Base-by-base conservation (phyloP, 129 eudicot genomes). In the Logfia minima region DNA sequence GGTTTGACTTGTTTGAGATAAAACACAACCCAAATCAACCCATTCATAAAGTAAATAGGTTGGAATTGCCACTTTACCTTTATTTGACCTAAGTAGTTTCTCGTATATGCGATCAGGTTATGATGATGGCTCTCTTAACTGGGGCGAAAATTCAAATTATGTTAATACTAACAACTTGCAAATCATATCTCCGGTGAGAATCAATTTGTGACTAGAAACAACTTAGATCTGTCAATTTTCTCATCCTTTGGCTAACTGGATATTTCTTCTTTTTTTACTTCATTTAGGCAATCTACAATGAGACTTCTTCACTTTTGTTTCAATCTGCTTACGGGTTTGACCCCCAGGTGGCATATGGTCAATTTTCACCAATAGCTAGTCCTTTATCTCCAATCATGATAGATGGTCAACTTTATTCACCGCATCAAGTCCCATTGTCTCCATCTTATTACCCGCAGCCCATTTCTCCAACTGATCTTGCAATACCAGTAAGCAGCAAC, bases 371-470 rank as follows among this genome's bases (percentile, higher is more conserved):
- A 4, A 77, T 88, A 76, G 85, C 89, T 74, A 89, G 88, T 77
- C 89, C 96, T 9, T 26, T 92, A 17, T 89, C 95, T 23, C 92
- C 92, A 22, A 62, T 92, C 77, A 79, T 92, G 90, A 39, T 92
- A 34, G 96, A 92, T 80, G 92, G 92, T 35, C 98, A 92, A 83
- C 84, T 90, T 5, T 90, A 71, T 86, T 83, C 93, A 29, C 89
- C 88, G 13, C 95, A 89, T 71, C 98, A 93, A 77, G 78, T 90
- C 28, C 93, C 97, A 4, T 78, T 88, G 76, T 84, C 94, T 26
- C 92, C 90, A 16, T 76, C 86, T 45, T 92, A 86, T 84, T 92
- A 84, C 72, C 84, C 89, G 9, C 96, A 82, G 67, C 74, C 92
- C 2, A 61, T 88, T 82, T 88, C 93, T 67, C 91, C 92, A 53